These are phyloP conservation scores for Purpureocillium lavendulum DNA, from an alignment of 2,329 filamentous ascomycete species.

Conservation along the genomic window DNA sequence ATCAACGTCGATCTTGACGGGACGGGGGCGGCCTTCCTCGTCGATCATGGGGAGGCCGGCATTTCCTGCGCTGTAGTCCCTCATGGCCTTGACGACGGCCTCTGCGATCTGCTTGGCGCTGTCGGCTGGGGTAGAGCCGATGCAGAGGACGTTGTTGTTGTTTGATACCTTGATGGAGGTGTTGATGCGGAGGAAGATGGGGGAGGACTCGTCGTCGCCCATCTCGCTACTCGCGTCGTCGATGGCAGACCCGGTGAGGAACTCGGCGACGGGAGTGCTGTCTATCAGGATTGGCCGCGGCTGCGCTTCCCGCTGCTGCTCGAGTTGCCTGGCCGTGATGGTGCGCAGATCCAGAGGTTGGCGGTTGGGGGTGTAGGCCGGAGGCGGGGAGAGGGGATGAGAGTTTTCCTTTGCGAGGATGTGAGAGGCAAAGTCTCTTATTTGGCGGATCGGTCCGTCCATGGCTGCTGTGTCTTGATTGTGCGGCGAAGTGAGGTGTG, in stretches of 20 bases:
- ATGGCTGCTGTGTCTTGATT: not conserved
- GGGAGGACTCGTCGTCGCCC: conserved; percentile 17
- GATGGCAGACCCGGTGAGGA: conserved; percentile 2
- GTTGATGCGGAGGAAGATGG: conserved; percentile 39
- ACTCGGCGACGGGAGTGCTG: not conserved
- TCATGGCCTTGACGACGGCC: conserved; percentile 35
- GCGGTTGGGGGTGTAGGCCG: conserved; percentile 19
- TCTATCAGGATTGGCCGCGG: not conserved
- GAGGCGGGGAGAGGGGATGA: conserved; percentile 14
- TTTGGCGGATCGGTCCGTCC: not conserved
- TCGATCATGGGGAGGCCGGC: conserved; percentile 38
- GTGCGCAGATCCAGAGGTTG: conserved; percentile 7
- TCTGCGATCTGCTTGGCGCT: conserved; percentile 34
- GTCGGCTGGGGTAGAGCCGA: conserved; percentile 27
- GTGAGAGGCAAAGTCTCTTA: not conserved
- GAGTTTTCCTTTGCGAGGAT: not conserved
- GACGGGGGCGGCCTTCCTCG: conserved; percentile 31
- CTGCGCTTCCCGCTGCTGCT: conserved; percentile 6
- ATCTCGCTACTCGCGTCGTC: conserved; percentile 12
- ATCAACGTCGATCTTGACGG: conserved; percentile 33
- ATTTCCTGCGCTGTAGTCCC: conserved; percentile 28
- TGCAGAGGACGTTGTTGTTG: conserved; percentile 39
- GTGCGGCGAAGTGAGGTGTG: too few relatives aligned
- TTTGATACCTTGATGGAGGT: conserved; percentile 36
- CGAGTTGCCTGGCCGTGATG: conserved; percentile 10